Conservation (phyloP, 768 basidiomycete genomes). For the Scleroderma citrinum region DNA sequence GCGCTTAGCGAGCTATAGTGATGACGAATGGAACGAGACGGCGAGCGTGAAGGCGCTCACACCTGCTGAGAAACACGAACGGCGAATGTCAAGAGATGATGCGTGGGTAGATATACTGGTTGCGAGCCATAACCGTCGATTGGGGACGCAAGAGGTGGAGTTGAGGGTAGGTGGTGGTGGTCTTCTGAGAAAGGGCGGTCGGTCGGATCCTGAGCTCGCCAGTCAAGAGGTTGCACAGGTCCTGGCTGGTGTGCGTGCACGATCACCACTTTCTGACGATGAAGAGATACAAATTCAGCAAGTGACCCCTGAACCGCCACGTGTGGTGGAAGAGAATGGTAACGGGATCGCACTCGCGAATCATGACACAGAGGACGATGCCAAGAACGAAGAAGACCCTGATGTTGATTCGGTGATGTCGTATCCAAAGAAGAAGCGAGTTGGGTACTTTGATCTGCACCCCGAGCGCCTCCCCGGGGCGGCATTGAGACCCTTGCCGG, state of each 20-base stretch:
- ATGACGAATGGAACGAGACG: conserved; percentile 40
- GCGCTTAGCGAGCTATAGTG: conserved; percentile 59
- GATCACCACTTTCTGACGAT: conserved; percentile 35
- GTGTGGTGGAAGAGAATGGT: neutral
- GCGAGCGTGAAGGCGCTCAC: conserved; percentile 33
- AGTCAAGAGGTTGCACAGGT: conserved; percentile 70
- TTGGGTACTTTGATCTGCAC: conserved; percentile 76
- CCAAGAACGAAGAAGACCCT: conserved; percentile 37
- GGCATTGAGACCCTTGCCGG: conserved; percentile 9
- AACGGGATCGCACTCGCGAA: neutral
- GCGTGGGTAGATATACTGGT: conserved; percentile 89
- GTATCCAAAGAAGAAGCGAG: conserved; percentile 31
- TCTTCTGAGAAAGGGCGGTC: conserved; percentile 28
- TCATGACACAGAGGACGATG: conserved; percentile 24
- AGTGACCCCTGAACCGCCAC: conserved; percentile 9
- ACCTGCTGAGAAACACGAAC: conserved; percentile 37
- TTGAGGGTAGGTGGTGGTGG: conserved; percentile 21
- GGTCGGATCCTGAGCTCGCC: conserved; percentile 62
- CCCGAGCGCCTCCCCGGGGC: conserved; percentile 54
- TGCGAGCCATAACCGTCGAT: conserved; percentile 44
- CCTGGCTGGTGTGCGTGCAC: conserved; percentile 48
- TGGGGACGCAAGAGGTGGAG: conserved; percentile 53
- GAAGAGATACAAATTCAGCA: conserved; percentile 29
- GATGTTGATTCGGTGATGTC: conserved; percentile 41
- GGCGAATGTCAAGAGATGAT: conserved; percentile 52